Base-by-base conservation (phyloP, 805 yeast species). In the Starmerella tilneyi region DNA sequence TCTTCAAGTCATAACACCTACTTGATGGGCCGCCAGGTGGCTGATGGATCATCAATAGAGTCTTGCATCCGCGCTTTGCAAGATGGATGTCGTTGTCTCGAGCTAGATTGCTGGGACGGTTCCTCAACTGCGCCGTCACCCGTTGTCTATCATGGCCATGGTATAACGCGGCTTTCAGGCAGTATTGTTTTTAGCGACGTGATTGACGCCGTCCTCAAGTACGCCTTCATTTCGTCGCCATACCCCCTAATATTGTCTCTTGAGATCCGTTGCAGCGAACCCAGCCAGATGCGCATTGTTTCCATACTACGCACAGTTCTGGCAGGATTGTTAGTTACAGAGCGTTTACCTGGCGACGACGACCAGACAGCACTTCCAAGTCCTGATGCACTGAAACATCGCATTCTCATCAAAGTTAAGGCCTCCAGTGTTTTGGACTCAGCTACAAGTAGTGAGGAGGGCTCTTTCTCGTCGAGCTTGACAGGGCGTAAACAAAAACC, bases 1-100 rank as follows among this genome's bases (percentile, higher is more conserved):
- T 85, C 95, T 0, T 84, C 96, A 0, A 86, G 96, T 0, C 99
- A 92, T 61, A 92, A 92, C 59, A 92, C 98, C 0, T 92, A 92
- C 57, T 67, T 92, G 3, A 63, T 78, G 22, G 98, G 98, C 0
- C 70, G 92, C 30, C 98, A 92, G 58, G 73, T 84, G 15, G 94
- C 79, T 2, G 94, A 92, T 17, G 78, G 75, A 3, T 81, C 96
- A 0, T 84, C 96, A 0, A 77, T 85, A 2, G 96, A 89, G 58
- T 94, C 94, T 0, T 92, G 92, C 55, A 78, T 85, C 15, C 74
- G 81, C 41, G 92, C 84, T 0, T 65, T 92, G 40, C 96, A 86
- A 59, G 74, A 86, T 44, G 97, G 98, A 1, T 92, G 97, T 56
- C 70, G 96, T 36, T 88, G 96, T 51, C 70, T 92, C n/a, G 99